A percentile compares a stretch with the other conserved stretches of the same genome.
phyloP scores from a whole-genome alignment of 306 rosid species.

The Vigna hirtella region DNA sequence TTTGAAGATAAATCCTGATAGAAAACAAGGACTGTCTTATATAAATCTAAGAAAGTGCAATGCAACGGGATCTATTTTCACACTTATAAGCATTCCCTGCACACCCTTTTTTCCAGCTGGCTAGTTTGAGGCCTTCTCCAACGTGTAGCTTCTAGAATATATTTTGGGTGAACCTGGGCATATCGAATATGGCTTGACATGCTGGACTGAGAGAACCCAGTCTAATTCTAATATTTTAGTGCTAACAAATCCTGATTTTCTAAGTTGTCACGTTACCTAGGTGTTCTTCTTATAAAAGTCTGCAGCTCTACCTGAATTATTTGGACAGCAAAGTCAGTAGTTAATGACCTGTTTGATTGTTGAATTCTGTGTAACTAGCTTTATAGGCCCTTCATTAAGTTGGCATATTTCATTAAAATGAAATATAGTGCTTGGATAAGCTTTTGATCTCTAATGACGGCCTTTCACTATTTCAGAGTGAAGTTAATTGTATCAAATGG shows the following conservation, averaged over 20 bases:
- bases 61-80: neutral
- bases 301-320: neutral
- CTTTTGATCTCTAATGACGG: conserved; percentile 33
- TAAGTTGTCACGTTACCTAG: conserved; percentile 3
- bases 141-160: neutral
- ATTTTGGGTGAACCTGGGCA: neutral
- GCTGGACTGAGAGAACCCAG: neutral
- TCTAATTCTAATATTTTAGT: neutral
- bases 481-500: conserved; percentile 98
- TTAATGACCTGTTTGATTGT: neutral
- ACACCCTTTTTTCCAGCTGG: neutral
- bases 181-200: neutral
- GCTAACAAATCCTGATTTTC: neutral
- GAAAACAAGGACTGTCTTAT: neutral
- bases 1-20: conserved; percentile 26
- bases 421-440: conserved; percentile 19
- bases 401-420: conserved; percentile 15
- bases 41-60: neutral
- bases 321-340: conserved; percentile 9
- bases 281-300: conserved; percentile 7
- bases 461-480: conserved; percentile 65
- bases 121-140: neutral
- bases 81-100: neutral
- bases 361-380: conserved; percentile 24
- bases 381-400: conserved; percentile 1